phyloP scores from a whole-genome alignment of 805 yeast species.

The Scheffersomyces coipomensis region DNA sequence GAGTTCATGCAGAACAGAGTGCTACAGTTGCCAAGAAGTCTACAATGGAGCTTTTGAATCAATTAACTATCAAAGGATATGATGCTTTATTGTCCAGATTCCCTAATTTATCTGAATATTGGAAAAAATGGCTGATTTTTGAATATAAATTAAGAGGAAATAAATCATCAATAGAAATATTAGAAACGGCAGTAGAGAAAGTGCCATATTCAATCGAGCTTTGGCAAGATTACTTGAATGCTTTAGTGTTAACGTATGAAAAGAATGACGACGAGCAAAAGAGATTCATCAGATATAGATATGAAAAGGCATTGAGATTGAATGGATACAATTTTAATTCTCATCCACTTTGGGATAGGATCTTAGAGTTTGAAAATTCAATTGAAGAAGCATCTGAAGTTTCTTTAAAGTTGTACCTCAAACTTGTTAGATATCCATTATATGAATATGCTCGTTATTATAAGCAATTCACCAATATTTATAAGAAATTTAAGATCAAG shows the following conservation, averaged over 20 bases:
- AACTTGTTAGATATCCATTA: conserved; percentile 60
- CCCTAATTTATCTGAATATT: conserved; percentile 59
- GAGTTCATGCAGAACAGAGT: conserved; percentile 13
- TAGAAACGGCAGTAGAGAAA: conserved; percentile 43
- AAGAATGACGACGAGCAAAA: conserved; percentile 16
- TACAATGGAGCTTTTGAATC: conserved; percentile 16
- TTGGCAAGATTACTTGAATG: conserved; percentile 66
- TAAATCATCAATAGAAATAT: conserved; percentile 41
- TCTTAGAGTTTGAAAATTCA: conserved; percentile 58
- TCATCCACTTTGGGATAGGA: conserved; percentile 81
- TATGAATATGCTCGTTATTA: conserved; percentile 85
- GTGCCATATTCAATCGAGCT: conserved; percentile 63
- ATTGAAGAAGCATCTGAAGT: conserved; percentile 29
- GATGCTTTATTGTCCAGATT: conserved; percentile 45
- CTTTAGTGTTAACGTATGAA: conserved; percentile 44
- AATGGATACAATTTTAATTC: conserved; percentile 75
- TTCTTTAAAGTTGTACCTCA: conserved; percentile 40
- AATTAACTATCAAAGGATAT: conserved; percentile 14
- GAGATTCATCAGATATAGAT: conserved; percentile 36
- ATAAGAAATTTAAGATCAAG: conserved; percentile 28
- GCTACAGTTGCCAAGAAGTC: conserved; percentile 6
- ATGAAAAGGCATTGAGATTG: conserved; percentile 44
- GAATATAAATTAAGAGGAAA: conserved; percentile 58
- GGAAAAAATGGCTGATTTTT: conserved; percentile 61
- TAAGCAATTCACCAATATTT: conserved; percentile 43